These are phyloP conservation scores for Citrus trifoliata DNA, from an alignment of 345 rosid species.

Conservation along the genomic window DNA sequence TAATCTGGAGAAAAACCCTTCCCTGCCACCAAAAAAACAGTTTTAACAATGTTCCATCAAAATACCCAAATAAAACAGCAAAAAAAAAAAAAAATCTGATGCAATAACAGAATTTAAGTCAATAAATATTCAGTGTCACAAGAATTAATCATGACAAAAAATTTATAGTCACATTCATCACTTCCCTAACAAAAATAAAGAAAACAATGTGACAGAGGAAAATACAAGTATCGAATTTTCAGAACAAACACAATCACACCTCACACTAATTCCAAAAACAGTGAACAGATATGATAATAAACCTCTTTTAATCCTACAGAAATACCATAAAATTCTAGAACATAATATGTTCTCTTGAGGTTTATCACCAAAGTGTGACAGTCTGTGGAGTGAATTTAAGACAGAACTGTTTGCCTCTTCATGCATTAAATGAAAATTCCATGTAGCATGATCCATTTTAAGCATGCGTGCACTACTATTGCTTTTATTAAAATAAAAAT, in stretches of 20 bases:
- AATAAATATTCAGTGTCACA: not conserved
- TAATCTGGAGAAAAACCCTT: conserved; percentile 72
- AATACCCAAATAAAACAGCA: not conserved
- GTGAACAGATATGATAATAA: not conserved
- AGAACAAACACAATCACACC: not conserved
- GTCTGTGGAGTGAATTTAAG: too few relatives aligned
- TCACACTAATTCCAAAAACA: not conserved
- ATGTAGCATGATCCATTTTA: not conserved
- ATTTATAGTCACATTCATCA: not conserved
- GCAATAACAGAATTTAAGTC: not conserved
- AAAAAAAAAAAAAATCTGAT: not conserved
- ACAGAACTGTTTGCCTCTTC: too few relatives aligned
- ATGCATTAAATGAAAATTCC: not conserved
- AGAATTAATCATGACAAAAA: not conserved
- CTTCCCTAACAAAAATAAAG: not conserved
- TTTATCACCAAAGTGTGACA: too few relatives aligned
- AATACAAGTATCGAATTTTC: not conserved
- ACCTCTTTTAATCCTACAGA: not conserved
- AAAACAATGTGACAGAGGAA: not conserved
- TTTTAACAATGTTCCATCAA: conserved; percentile 5
- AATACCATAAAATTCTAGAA: not conserved
- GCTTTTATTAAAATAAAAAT: not conserved
- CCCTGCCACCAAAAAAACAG: conserved; percentile 47
- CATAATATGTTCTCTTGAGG: too few relatives aligned
- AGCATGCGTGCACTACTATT: not conserved